Percentiles rank a stretch among this genome's conserved stretches.
These are phyloP conservation scores for Colletotrichum liriopes DNA, from an alignment of 2,329 filamentous ascomycete genomes.

Conservation along the genomic window DNA sequence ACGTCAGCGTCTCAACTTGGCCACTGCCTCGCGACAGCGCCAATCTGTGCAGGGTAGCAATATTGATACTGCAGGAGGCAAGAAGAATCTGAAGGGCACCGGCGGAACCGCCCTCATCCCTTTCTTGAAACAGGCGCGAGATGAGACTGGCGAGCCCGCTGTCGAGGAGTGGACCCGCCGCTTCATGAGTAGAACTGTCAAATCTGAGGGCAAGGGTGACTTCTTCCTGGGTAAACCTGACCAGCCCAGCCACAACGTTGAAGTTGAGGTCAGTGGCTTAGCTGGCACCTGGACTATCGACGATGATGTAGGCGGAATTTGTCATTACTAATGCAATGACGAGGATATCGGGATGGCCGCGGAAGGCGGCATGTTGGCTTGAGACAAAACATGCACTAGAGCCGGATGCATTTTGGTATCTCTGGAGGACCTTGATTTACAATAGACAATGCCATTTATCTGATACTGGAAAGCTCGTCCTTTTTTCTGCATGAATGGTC, in stretches of 20 bases:
- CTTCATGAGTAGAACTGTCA: constrained; percentile 70
- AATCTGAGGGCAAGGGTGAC: constrained; percentile 66
- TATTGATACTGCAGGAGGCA: constrained; percentile 51
- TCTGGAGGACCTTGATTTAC: neutral
- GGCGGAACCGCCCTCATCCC: constrained; percentile 95
- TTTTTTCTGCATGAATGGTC: no score
- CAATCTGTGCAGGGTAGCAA: constrained; percentile 41
- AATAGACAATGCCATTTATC: neutral
- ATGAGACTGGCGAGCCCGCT: constrained; percentile 95
- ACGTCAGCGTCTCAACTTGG: constrained; percentile 72
- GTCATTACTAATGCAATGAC: constrained; percentile 61
- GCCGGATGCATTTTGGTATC: neutral
- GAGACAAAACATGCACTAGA: constrained; percentile 22
- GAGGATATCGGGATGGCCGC: neutral
- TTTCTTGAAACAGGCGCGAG: constrained; percentile 95
- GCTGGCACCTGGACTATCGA: constrained; percentile 93
- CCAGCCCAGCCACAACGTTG: constrained; percentile 54
- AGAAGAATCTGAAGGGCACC: constrained; percentile 83
- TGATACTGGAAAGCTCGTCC: no score
- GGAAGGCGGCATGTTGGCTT: constrained; percentile 3
- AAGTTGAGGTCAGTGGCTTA: constrained; percentile 74
- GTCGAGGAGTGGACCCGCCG: constrained; percentile 76
- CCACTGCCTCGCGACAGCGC: constrained; percentile 68
- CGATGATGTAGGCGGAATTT: constrained; percentile 79
- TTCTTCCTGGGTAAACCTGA: constrained; percentile 72